Base-by-base conservation (phyloP, 2,329 filamentous ascomycete genomes). In the Rhinocladiella similis region DNA sequence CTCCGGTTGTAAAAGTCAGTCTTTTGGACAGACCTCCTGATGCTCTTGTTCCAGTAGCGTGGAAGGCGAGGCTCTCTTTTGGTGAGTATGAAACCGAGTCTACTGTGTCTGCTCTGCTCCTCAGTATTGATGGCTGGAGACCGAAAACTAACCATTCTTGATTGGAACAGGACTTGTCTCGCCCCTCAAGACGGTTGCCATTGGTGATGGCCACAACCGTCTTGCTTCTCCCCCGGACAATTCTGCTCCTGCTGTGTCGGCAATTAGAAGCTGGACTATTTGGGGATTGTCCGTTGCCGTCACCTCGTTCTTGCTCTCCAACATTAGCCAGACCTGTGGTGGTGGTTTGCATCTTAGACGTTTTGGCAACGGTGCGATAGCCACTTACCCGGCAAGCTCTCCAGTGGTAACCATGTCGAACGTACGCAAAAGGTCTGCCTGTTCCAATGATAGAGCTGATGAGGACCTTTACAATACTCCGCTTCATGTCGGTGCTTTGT, bases 101-200 rank as follows among this genome's bases (percentile, higher is more conserved):
- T 33, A 33, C 10, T 33, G 10, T 33, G 29, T 33, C 29, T 33
- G 29, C 29, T 33, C 29, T 12, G 29, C 29, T 12, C 25, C 19
- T 3, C 10, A 33, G 29, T 7, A 9, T 33, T 33, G 7, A 33
- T 33, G 10, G 29, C 10, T 10, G 10, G 10, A 12, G 29, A 12
- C 29, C 3, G 7, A 33, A 33, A 7, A 9, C 29, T 33, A 12
- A 12, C 6, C 19, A 46, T 13, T 10, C 12, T 20, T 10, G 20
- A 3, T 25, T 46, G 3, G 3, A 10, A 74, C 80, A 2, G 76
- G 78, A 1, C 74, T 77, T 60, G 72, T 75, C 0, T 82, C 80
- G 79, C 73, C 81, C 69, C 35, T 74, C 72, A 52, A 74, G 72
- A 1, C 67, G 65, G 5, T 72, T 72, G 54, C 75, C 75, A 46